A percentile compares a stretch with the other conserved stretches of the same genome.
Evolutionary conservation across 106 monocot genomes (phyloP).

Genomic region (Narthecium ossifragum): DNA sequence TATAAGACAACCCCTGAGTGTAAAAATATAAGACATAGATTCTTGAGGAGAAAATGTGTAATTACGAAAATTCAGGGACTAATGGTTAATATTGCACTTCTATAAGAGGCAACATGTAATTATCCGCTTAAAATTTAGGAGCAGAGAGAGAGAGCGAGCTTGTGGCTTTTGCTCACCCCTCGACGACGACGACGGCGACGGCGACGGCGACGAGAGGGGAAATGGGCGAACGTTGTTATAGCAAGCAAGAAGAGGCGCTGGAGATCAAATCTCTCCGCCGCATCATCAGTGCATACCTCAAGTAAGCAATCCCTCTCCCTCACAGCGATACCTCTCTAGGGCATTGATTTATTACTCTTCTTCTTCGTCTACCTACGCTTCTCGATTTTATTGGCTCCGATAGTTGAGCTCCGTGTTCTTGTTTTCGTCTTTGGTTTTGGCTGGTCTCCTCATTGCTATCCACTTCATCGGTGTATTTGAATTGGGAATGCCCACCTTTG

Average conservation of each 20-base stretch:
- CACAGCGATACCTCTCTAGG: not conserved
- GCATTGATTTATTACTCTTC: not conserved
- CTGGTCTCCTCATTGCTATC: not conserved
- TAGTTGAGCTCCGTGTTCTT: not conserved
- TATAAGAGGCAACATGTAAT: no score
- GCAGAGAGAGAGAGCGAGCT: no score
- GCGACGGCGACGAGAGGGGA: not conserved
- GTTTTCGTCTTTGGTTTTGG: not conserved
- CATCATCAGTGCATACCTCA: slow-evolving; percentile 87
- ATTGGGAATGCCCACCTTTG: no score
- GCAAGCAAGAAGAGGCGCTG: slow-evolving; percentile 62
- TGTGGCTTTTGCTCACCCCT: no score
- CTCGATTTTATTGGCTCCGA: not conserved
- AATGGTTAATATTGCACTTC: no score
- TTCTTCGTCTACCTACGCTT: not conserved
- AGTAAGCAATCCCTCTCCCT: slow-evolving; percentile 31
- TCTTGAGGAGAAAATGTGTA: no score
- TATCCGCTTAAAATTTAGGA: no score
- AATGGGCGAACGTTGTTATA: slow-evolving; percentile 28
- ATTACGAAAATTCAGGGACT: no score
- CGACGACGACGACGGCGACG: no score
- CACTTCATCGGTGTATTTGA: not conserved
- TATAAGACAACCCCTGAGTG: no score
- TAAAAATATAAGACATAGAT: no score
- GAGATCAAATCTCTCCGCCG: slow-evolving; percentile 94